These are phyloP conservation scores for Madurella mycetomatis DNA, from an alignment of 2,329 filamentous ascomycete genomes.

Conservation along the genomic window DNA sequence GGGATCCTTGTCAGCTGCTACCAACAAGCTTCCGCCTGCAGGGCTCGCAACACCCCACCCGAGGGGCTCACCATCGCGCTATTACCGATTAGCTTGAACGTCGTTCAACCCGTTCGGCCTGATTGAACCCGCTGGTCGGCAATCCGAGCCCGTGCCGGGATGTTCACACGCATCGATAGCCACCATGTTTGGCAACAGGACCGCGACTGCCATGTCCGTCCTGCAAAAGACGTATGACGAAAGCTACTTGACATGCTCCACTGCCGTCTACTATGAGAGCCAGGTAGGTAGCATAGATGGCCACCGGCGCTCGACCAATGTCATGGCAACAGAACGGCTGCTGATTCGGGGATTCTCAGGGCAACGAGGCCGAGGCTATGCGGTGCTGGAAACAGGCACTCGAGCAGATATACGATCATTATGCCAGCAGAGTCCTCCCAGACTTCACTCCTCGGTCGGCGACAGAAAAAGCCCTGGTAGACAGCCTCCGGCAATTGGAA, in stretches of 20 bases:
- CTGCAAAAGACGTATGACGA: slow-evolving; percentile 98
- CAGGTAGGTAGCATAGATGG: slow-evolving; percentile 53
- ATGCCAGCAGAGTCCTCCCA: slow-evolving; percentile 67
- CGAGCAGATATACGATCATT: slow-evolving; percentile 82
- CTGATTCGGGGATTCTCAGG: slow-evolving; percentile 47
- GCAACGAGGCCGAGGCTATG: slow-evolving; percentile 85
- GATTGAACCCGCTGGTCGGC: slow-evolving; percentile 1
- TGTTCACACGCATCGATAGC: slow-evolving; percentile 16
- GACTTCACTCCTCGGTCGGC: slow-evolving; percentile 69
- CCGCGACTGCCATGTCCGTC: slow-evolving; percentile 50
- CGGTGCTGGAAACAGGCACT: slow-evolving; percentile 86
- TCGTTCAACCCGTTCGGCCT: background rate
- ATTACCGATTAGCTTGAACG: background rate
- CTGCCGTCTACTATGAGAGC: slow-evolving; percentile 91
- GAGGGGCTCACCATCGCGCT: background rate
- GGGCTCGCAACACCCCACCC: background rate
- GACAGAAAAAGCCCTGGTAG: slow-evolving; percentile 76
- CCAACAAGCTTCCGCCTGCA: background rate
- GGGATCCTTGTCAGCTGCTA: too few relatives aligned
- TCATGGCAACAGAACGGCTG: background rate
- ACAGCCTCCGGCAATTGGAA: slow-evolving; percentile 78
- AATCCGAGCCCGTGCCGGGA: slow-evolving; percentile 11
- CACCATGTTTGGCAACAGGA: slow-evolving; percentile 52
- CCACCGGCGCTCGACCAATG: background rate
- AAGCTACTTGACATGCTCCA: slow-evolving; percentile 90